Base-by-base conservation (phyloP, 192 early-diverging fungal genomes). In the Coemansia sp. region DNA sequence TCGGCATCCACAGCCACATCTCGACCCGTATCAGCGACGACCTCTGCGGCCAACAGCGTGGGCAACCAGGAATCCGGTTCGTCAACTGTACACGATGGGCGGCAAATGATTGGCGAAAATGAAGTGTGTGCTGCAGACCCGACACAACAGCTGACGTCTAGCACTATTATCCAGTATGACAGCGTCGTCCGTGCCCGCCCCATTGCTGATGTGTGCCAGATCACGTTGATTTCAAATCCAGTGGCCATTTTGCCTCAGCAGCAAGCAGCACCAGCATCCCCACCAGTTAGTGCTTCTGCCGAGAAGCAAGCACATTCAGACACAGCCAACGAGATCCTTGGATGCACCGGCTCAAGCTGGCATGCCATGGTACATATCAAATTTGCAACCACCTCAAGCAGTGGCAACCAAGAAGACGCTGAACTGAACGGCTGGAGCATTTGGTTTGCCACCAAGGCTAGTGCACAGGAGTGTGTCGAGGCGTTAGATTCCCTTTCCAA, bases 351-450 rank as follows among this genome's bases (percentile, higher is more conserved):
- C 2, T 67, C 70, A 26, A 67, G 76, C 58, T 77, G 75, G 78
- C 75, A 69, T n/a, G 83, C 75, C 6, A 71, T 71, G 66, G 60
- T 85, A 60, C 75, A 63, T 15, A 30, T 85, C 33, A 72, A 80
- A 39, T 79, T 71, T 76, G 73, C 65, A 48, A 72, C 71, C 6
- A 34, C 62, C 21, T 53, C 39, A 2, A 16, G 21, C 23, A 24
- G 52, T 21, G 46, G 43, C 39, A 21, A 51, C 14, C 51, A 2
- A 53, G 14, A 23, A 12, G 44, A 66, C 1, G 39, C 60, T 58
- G 63, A 36, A 39, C 16, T 44, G n/a, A 33, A 44, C 20, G 56
- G 63, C 6, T 73, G 83, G 83, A 48, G 44, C n/a, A 57, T 85
- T 20, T 77, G 78, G 76, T 85, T 85, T 36, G 75, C 72, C 8